Base-by-base conservation (phyloP, 768 basidiomycete species). In the Porphyrellus cyaneotinctus region DNA sequence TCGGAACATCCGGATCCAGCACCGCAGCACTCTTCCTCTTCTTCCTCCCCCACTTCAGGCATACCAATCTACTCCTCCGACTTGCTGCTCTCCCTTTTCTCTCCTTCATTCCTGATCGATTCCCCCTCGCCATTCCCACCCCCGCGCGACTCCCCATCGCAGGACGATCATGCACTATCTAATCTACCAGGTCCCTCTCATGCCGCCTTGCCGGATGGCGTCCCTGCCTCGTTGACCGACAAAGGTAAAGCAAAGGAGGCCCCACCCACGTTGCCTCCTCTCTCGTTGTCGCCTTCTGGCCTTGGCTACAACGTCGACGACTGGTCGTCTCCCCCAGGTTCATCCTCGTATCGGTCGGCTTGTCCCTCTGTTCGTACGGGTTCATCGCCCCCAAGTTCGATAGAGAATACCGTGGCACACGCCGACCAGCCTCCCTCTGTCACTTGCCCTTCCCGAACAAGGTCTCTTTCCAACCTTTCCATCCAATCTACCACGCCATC, bases 221-320 rank as follows among this genome's bases (percentile, higher is more conserved):
- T 47, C 33, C 24, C 48, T 59, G 59, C 66, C 65, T 62, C 70
- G 20, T 66, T 70, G 57, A 39, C 53, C 57, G 65, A 60, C 62
- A 89, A 85, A 71, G 82, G 77, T 60, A 87, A 79, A 69, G 83
- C 75, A 48, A 69, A 64, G 59, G 72, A 74, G 63, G 53, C 64
- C 31, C 79, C 84, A 42, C 83, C 87, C 52, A 74, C 74, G 64
- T 75, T 88, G 54, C 85, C 87, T 53, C 85, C 87, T 56, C 73
- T 88, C 53, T 71, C 76, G 30, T 83, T 90, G 61, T 74, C 80
- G 46, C 73, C 80, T 28, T 72, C 84, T 33, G 74, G 75, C 51
- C 73, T 87, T 56, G 71, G 68, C 47, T 79, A 76, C 59, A 65
- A 61, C 24, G 63, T 74, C 45, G 64, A 72, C 42, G 66, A 66